A percentile compares a stretch with the other conserved stretches of the same genome.
phyloP scores from a whole-genome alignment of 176 grass and related monocot genomes.

The Tillandsia leiboldiana region DNA sequence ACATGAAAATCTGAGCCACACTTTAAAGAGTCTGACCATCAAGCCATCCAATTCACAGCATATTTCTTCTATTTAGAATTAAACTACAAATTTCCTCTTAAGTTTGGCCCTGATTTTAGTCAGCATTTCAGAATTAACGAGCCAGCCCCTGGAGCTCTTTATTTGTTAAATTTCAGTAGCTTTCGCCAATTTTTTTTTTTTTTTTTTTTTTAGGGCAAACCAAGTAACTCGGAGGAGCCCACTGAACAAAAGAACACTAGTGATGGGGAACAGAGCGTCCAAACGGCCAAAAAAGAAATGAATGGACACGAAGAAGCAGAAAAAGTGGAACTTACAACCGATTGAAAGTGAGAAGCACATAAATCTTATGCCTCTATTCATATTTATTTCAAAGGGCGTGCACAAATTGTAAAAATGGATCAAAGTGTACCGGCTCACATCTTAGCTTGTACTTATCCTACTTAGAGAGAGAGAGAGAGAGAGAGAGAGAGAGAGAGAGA shows the following conservation, averaged over 20 bases:
- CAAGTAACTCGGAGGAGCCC: constrained; percentile 20
- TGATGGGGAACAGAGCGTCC: constrained; percentile 25
- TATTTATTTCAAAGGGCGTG: not conserved
- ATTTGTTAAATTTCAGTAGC: not conserved
- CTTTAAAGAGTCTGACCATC: not conserved
- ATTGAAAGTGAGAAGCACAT: not conserved
- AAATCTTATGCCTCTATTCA: not conserved
- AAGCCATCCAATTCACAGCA: not conserved
- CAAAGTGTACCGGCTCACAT: not conserved
- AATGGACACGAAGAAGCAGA: constrained; percentile 27
- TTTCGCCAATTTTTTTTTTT: not conserved
- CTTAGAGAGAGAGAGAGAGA: constrained; percentile 2
- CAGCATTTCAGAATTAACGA: too few species aligned
- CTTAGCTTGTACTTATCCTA: not conserved
- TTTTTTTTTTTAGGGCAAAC: constrained; percentile 32
- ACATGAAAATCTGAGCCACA: too few species aligned
- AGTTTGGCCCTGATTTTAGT: too few species aligned
- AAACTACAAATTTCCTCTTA: too few species aligned
- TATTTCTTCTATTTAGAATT: too few species aligned
- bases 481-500: not conserved
- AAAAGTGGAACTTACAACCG: constrained; percentile 9
- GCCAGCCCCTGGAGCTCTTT: too few species aligned
- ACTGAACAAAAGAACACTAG: constrained; percentile 9
- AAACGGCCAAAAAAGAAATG: constrained; percentile 5
- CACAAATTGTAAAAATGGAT: not conserved